Evolutionary conservation across 2,329 filamentous ascomycete species (phyloP).

Genomic region (Myriosclerotinia curreyana): DNA sequence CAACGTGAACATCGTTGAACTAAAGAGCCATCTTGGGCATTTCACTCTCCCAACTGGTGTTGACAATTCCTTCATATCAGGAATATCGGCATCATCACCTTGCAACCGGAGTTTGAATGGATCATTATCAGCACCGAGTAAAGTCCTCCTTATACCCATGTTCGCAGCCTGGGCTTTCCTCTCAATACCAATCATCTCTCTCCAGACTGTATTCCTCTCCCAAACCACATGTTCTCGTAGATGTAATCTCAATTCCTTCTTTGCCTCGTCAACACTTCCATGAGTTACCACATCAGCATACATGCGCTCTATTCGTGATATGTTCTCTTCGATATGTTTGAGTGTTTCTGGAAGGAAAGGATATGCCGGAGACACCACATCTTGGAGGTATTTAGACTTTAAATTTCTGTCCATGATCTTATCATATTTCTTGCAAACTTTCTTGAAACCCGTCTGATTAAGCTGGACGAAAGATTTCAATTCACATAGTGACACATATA

Average conservation of each 20-base stretch:
- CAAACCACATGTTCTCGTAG: slow-evolving; percentile 95
- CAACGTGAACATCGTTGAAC: slow-evolving; percentile 74
- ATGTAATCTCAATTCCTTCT: slow-evolving; percentile 83
- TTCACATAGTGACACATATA: slow-evolving; percentile 92
- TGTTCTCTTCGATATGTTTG: slow-evolving; percentile 65
- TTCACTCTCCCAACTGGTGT: slow-evolving; percentile 78
- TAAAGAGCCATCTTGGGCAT: slow-evolving; percentile 80
- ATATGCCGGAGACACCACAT: slow-evolving; percentile 72
- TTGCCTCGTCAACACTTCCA: slow-evolving; percentile 73
- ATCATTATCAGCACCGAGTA: slow-evolving; percentile 73
- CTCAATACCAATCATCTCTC: slow-evolving; percentile 98
- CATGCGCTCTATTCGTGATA: slow-evolving; percentile 69
- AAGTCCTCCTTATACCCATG: slow-evolving; percentile 71
- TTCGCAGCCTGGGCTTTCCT: slow-evolving; percentile 91
- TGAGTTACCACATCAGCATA: slow-evolving; percentile 82
- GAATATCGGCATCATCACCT: slow-evolving; percentile 71
- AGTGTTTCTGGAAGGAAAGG: slow-evolving; percentile 76
- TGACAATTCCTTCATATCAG: slow-evolving; percentile 62
- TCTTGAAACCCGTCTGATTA: slow-evolving; percentile 94
- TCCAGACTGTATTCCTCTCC: slow-evolving; percentile 98
- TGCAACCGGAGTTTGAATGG: slow-evolving; percentile 69
- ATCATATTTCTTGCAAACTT: slow-evolving; percentile 97
- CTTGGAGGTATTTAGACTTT: slow-evolving; percentile 71
- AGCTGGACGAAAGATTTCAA: slow-evolving; percentile 94
- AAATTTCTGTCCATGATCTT: slow-evolving; percentile 86